phyloP scores from a whole-genome alignment of 2,329 filamentous ascomycete species.

The Diaporthe sp. region DNA sequence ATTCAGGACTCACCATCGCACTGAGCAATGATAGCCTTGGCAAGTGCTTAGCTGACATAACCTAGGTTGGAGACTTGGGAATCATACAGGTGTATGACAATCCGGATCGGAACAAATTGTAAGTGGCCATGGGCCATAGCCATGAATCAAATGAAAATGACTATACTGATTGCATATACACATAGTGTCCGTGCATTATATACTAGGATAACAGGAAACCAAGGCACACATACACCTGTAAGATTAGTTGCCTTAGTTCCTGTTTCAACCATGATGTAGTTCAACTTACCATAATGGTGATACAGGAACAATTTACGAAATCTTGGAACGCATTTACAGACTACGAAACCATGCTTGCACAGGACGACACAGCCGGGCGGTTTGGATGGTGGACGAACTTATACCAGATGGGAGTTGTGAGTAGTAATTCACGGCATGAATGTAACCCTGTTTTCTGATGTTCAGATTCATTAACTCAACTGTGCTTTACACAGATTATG shows the following conservation, averaged over 20 bases:
- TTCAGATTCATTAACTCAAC: not conserved
- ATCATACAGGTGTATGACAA: not conserved
- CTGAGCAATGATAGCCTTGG: not conserved
- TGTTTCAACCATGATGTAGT: not conserved
- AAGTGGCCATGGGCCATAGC: fast-evolving
- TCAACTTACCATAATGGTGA: not conserved
- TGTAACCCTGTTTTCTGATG: fast-evolving
- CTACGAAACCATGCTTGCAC: not conserved
- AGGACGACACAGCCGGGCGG: not conserved
- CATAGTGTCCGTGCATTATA: not conserved
- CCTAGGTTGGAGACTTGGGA: not conserved
- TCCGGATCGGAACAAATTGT: not conserved
- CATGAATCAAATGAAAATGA: not conserved
- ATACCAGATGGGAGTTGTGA: constrained; percentile 9
- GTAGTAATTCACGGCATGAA: not conserved
- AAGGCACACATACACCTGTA: constrained; percentile 7
- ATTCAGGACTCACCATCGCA: not conserved
- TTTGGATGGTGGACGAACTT: constrained; percentile 9
- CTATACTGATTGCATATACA: not conserved
- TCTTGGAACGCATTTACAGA: not conserved
- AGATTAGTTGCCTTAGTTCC: not conserved
- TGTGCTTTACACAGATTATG: not conserved
- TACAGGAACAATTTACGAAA: not conserved
- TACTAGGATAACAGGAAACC: not conserved
- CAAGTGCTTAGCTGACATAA: not conserved